Evolutionary conservation across 768 basidiomycete species (phyloP).

Genomic region (Tulasnella sp.): DNA sequence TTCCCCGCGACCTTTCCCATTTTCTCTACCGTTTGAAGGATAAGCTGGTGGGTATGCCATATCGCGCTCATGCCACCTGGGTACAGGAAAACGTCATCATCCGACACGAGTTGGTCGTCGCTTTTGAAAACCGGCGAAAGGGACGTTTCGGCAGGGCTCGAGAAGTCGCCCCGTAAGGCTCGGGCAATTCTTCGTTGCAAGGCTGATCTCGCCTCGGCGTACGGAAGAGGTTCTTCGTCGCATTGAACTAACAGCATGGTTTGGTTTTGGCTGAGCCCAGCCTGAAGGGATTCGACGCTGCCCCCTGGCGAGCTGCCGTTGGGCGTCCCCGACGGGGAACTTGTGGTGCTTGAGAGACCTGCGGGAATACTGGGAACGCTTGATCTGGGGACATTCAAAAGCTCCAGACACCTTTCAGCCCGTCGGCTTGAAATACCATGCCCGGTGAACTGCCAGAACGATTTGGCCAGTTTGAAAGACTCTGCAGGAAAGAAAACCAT

Average conservation of each 20-base stretch:
- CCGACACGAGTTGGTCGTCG: constrained; percentile 56
- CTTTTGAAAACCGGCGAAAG: constrained; percentile 41
- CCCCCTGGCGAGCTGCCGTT: not conserved
- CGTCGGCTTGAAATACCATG: constrained; percentile 81
- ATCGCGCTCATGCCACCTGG: constrained; percentile 91
- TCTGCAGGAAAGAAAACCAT: constrained; percentile 68
- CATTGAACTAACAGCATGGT: constrained; percentile 81
- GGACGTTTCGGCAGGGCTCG: constrained; percentile 24
- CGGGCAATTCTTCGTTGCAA: constrained; percentile 83
- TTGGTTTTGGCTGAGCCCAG: constrained; percentile 56
- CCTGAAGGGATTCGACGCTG: constrained; percentile 27
- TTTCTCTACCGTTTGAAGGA: constrained; percentile 36
- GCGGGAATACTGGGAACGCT: not conserved
- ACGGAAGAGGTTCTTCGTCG: constrained; percentile 89
- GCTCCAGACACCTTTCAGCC: constrained; percentile 71
- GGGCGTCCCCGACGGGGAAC: not conserved
- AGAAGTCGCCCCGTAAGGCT: constrained; percentile 57
- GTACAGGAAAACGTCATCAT: constrained; percentile 83
- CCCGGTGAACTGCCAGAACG: constrained; percentile 96
- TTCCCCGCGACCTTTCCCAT: constrained; percentile 46
- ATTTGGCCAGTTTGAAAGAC: constrained; percentile 58
- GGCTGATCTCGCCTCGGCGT: constrained; percentile 70
- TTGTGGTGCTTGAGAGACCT: not conserved
- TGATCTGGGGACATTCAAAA: constrained; percentile 39
- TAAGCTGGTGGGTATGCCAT: constrained; percentile 79